These are phyloP conservation scores for Gonapodya prolifera DNA, from an alignment of 192 early-diverging fungal genomes.

Conservation along the genomic window DNA sequence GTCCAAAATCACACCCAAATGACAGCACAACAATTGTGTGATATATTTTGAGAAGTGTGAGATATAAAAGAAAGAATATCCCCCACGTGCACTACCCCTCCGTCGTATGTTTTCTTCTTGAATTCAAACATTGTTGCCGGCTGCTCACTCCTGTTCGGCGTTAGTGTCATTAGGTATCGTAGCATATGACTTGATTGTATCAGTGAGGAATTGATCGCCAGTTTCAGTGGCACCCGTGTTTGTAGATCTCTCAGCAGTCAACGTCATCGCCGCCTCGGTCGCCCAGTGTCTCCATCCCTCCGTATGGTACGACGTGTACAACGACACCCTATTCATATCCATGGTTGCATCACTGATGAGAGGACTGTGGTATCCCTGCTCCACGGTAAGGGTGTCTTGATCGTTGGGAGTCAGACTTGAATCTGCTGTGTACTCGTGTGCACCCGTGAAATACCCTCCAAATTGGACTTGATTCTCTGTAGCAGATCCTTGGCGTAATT, in stretches of 20 bases:
- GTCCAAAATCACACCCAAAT: too few species aligned
- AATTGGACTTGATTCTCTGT: not conserved
- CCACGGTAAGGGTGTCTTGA: not conserved
- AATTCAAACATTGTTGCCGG: not conserved
- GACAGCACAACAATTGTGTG: too few species aligned
- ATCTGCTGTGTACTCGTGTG: not conserved
- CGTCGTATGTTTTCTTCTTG: too few species aligned
- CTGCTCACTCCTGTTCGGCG: not conserved
- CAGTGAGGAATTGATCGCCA: too few species aligned
- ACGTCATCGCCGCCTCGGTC: not conserved
- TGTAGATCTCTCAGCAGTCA: not conserved
- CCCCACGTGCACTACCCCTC: too few species aligned
- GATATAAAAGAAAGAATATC: too few species aligned
- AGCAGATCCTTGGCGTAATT: not conserved
- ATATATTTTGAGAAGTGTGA: too few species aligned
- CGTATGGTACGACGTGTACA: not conserved
- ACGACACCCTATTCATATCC: not conserved
- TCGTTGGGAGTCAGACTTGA: not conserved
- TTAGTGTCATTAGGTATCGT: not conserved
- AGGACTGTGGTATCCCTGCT: not conserved
- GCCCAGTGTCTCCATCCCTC: not conserved
- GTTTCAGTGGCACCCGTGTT: too few species aligned
- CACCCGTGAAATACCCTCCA: not conserved
- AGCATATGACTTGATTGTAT: too few species aligned
- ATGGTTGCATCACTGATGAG: not conserved